Evolutionary conservation across 176 grass and related monocot genomes (phyloP).

Genomic region (Chrysopogon serrulatus): DNA sequence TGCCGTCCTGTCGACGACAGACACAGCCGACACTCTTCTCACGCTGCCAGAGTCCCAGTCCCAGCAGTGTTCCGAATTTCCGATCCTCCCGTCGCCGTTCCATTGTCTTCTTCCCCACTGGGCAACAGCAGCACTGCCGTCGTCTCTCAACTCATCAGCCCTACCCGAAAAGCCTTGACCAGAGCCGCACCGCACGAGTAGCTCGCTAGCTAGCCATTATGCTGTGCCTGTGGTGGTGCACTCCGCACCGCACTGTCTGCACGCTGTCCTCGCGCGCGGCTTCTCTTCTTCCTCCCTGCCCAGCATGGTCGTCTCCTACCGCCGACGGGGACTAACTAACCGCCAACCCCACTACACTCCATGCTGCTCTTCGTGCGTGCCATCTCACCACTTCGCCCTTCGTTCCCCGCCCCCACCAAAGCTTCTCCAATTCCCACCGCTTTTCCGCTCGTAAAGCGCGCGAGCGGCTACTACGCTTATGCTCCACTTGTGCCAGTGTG

Average conservation of each 20-base stretch:
- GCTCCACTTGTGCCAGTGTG: conserved; percentile 23
- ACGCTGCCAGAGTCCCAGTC: too few relatives aligned
- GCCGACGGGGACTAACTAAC: conserved; percentile 47
- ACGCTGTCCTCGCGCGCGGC: not conserved
- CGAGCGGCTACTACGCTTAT: not conserved
- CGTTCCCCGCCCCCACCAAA: not conserved
- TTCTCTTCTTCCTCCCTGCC: not conserved
- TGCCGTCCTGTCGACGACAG: not conserved
- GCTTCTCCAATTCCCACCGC: conserved; percentile 34
- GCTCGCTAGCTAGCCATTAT: not conserved
- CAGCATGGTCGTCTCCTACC: conserved; percentile 16
- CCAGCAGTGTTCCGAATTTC: not conserved
- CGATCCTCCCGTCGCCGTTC: not conserved
- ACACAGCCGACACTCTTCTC: not conserved
- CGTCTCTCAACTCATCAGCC: not conserved
- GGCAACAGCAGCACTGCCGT: too few relatives aligned
- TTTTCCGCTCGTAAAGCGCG: conserved; percentile 19
- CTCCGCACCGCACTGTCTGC: not conserved
- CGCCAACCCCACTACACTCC: conserved; percentile 43
- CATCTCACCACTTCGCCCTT: not conserved
- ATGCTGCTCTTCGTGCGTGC: not conserved
- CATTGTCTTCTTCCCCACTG: conserved; percentile 7
- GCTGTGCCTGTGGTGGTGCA: not conserved
- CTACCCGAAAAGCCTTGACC: not conserved
- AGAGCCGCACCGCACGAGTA: not conserved